Base-by-base conservation (phyloP, 495 filamentous ascomycete genomes). In the Tuber magnatum region DNA sequence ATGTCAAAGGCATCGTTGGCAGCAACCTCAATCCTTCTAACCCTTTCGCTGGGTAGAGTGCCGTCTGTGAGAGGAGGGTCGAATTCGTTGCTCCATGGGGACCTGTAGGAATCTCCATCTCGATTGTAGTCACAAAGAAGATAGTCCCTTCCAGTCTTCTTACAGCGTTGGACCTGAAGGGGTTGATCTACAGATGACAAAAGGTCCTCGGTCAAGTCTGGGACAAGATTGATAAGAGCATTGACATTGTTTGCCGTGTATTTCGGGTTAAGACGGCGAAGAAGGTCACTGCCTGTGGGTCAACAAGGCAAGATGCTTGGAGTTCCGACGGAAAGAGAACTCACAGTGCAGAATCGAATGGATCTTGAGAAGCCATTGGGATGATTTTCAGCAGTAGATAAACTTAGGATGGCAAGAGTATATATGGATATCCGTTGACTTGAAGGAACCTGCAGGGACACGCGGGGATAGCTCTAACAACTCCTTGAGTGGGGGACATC, bases 81-180 rank as follows among this genome's bases (percentile, higher is more conserved):
- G 83, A 98, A 99, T 84, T 97, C 93, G 84, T 97, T 97, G 86
- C 91, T 94, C 95, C 95, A 99, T 44, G 95, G 95, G 77, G 92
- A 95, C 44, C 95, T 92, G 87, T 97, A 97, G 85, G 91, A 94
- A 84, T 97, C 95, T 72, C 96, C 96, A 85, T 99, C 95, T 72
- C 95, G 93, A 87, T 99, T 99, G 87, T 98, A 99, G 87, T 99
- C 95, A 87, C 95, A 99, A 77, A 97, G 92, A 61, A 99, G 89
- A 86, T 97, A 99, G 86, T 98, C 95, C 73, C 94, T 92, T 77
- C 92, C 93, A 73, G 92, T 93, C 84, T 94, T 92, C 73, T 87
- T 86, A 87, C 95, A 98, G 76, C 92, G 91, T 75, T 90, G 90
- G 69, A 95, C 87, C 71, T 92, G 90, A 38, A 99, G 90, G 69